These are phyloP conservation scores for Curvularia spicifera DNA, from an alignment of 2,329 filamentous ascomycete genomes.

Conservation along the genomic window DNA sequence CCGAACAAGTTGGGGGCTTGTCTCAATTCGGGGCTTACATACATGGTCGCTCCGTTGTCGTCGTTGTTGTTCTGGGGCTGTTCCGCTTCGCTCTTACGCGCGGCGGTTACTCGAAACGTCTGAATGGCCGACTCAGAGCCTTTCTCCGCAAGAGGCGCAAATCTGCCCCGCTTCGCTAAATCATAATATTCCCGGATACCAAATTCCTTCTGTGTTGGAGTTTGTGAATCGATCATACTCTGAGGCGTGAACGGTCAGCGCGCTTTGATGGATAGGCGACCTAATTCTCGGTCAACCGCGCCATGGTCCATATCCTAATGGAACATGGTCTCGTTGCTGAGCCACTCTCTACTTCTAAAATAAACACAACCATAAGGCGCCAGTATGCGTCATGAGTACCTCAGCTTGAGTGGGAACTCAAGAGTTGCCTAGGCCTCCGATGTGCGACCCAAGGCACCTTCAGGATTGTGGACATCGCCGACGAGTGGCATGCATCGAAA, in stretches of 20 bases:
- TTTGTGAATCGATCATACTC: slow-evolving; percentile 11
- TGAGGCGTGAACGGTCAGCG: slow-evolving; percentile 10
- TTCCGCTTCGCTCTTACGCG: slow-evolving; percentile 15
- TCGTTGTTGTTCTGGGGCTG: slow-evolving; percentile 13
- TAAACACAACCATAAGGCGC: not conserved
- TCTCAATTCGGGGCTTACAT: slow-evolving; percentile 12
- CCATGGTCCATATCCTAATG: slow-evolving; percentile 1
- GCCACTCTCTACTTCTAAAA: not conserved
- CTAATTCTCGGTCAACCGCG: not conserved
- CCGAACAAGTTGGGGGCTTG: slow-evolving; percentile 9
- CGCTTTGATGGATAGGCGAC: slow-evolving; percentile 1
- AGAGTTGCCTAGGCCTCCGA: slow-evolving; percentile 12
- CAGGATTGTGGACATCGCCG: slow-evolving; percentile 11
- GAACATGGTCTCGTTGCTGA: not conserved
- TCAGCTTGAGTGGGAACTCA: slow-evolving; percentile 8
- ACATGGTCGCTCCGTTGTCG: slow-evolving; percentile 1
- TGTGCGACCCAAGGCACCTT: slow-evolving; percentile 21
- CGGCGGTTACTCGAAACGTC: slow-evolving; percentile 23
- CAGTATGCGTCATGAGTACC: not conserved
- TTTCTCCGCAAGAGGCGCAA: slow-evolving; percentile 10
- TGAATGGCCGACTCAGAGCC: slow-evolving; percentile 16
- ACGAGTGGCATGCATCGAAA: slow-evolving; percentile 23
- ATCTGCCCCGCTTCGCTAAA: slow-evolving; percentile 13
- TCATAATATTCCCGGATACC: slow-evolving; percentile 2
- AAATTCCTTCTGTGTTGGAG: slow-evolving; percentile 5